Base-by-base conservation (phyloP, 2,329 filamentous ascomycete species). In the Biscogniauxia sp. region DNA sequence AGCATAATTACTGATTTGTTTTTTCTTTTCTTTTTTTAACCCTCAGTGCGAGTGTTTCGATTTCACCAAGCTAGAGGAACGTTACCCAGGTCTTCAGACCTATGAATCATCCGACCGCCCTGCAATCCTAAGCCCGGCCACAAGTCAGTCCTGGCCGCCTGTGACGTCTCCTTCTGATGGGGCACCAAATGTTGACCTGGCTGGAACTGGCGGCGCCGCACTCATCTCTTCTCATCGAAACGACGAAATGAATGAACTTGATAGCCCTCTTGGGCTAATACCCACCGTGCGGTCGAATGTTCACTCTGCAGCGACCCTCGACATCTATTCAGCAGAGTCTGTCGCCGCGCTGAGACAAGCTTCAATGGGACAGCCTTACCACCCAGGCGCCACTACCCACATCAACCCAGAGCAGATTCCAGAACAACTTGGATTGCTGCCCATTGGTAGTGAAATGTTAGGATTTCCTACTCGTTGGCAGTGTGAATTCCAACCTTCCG, bases 11-110 rank as follows among this genome's bases (percentile, higher is more conserved):
- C 64, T 70, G 60, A 72, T 59, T n/a, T 5, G n/a, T 32, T 9
- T 8, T 13, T 32, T 8, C 28, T 32, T 9, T 9, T 32, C 11
- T 8, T 9, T 32, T 13, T 13, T 2, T 7, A 32, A 54, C 41
- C 17, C 19, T 17, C 25, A 74, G 71, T 74, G 72, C 51, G 65
- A 71, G 28, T 73, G 72, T 56, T 64, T 70, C 56, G 72, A 73
- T 55, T 69, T 74, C 26, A 67, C 64, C 20, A 66, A 62, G 54
- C 58, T 74, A 17, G 72, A 74, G 56, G 67, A 68, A 49, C 63
- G 51, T 17, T 73, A 73, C 51, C 53, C 53, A 2, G 57, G 19
- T 26, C 61, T 25, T 26, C 32, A 53, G 15, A 50, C 26, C 5
- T 52, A 54, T 20, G 57, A 49, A 60, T 55, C 37, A 9, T 32